These are phyloP conservation scores for Ustilago hordei DNA, from an alignment of 1,284 basidiomycete genomes.

Conservation along the genomic window DNA sequence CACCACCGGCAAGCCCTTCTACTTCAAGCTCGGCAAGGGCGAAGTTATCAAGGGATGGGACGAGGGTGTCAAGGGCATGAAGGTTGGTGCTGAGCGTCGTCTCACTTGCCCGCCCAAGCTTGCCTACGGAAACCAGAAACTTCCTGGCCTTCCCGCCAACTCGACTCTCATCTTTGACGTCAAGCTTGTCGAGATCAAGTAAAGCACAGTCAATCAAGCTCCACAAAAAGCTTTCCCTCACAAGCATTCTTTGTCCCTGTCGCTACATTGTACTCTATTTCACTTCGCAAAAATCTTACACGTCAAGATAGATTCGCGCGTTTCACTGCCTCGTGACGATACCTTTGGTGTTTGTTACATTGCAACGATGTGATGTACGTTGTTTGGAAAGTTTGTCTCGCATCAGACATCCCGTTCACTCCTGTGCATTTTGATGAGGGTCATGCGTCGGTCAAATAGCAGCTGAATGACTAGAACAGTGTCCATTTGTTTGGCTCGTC, in stretches of 20 bases:
- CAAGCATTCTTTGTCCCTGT: not conserved
- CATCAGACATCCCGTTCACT: not conserved
- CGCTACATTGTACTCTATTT: conserved; percentile 11
- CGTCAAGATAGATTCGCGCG: not conserved
- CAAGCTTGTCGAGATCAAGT: conserved; percentile 71
- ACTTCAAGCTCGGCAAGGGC: conserved; percentile 85
- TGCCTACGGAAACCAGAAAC: conserved; percentile 73
- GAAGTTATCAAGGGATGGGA: conserved; percentile 95
- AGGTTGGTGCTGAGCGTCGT: conserved; percentile 86
- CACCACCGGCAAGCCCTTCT: conserved; percentile 87
- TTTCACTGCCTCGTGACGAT: not conserved
- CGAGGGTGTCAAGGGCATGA: conserved; percentile 89
- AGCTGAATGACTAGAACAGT: not conserved
- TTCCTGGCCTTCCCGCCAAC: conserved; percentile 72
- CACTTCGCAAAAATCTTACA: not conserved
- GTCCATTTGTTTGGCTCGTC: not conserved
- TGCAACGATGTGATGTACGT: no score
- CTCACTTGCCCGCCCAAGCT: conserved; percentile 78
- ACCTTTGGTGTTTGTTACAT: not conserved
- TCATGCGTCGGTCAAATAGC: not conserved
- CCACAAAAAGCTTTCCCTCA: not conserved
- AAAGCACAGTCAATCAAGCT: not conserved
- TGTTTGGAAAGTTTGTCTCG: not conserved
- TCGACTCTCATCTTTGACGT: conserved; percentile 74
- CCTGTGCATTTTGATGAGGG: not conserved